A percentile compares a stretch with the other conserved stretches of the same genome.
phyloP scores from a whole-genome alignment of 1,284 basidiomycete species.

The Leccinum griseonigrum region DNA sequence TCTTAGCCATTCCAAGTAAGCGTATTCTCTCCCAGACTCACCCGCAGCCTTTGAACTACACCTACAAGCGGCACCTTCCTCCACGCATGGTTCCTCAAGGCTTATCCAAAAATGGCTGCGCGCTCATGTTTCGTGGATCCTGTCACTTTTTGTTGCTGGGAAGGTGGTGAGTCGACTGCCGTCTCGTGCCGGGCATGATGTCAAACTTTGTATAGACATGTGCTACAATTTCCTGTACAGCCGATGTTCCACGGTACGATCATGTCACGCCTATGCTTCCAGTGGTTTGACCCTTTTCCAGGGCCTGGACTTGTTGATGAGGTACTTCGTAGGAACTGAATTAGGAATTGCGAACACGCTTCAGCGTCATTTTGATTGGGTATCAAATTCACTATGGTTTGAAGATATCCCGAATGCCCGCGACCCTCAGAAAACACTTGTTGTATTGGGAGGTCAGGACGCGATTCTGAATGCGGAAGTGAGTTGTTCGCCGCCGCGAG shows the following conservation, averaged over 20 bases:
- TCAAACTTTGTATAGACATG: conserved; percentile 53
- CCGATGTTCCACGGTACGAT: conserved; percentile 53
- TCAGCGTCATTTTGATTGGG: conserved; percentile 83
- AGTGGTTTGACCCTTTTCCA: conserved; percentile 30
- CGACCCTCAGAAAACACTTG: conserved; percentile 57
- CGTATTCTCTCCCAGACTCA: conserved; percentile 8
- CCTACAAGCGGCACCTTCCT: conserved; percentile 61
- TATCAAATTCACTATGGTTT: conserved; percentile 84
- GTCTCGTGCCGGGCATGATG: neutral
- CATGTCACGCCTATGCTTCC: conserved; percentile 6
- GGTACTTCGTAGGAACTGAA: conserved; percentile 85
- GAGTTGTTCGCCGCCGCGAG: conserved; percentile 14
- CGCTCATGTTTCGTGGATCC: conserved; percentile 90
- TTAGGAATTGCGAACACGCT: conserved; percentile 84
- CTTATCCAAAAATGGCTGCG: conserved; percentile 61
- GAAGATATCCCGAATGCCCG: conserved; percentile 82
- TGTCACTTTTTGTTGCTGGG: conserved; percentile 87
- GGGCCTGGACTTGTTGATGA: conserved; percentile 77
- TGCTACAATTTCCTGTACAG: conserved; percentile 88
- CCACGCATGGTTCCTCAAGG: conserved; percentile 86
- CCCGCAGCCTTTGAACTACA: conserved; percentile 11
- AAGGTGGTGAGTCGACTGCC: conserved; percentile 59
- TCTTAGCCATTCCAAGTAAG: conserved; percentile 86
- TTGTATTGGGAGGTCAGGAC: conserved; percentile 81
- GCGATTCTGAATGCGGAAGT: conserved; percentile 74